Evolutionary conservation across 1,284 basidiomycete species (phyloP), one percentile per base, ranked within the genome.

Genomic region (Thecaphora thlaspeos): DNA sequence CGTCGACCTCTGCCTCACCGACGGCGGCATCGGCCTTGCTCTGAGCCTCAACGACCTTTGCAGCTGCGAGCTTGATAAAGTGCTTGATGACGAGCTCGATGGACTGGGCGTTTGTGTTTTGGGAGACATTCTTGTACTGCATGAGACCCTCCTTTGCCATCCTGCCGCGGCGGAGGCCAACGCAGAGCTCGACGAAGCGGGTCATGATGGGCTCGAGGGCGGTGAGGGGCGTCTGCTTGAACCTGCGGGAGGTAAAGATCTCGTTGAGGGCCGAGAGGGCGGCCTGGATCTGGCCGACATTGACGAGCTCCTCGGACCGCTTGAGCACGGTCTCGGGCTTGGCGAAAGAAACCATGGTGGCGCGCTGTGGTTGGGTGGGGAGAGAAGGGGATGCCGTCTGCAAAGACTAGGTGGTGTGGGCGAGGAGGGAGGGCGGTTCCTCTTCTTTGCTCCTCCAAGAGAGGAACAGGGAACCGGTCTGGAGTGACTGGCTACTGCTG

Each of bases 141-240:
- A 77, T 61, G 43, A 98, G 85, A 28, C 91, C 94, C 75, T 95
- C 91, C 79, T 95, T 94, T 19, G 91, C 94, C 28, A 89, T 88
- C 30, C 91, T 84, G 3, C 92, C 92, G 79, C 94, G 93, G 68
- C 92, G 87, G 82, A 96, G 87, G 55, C 91, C 88, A 57, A 98
- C 92, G 77, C 92, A 98, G 56, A 99, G 88, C 78, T 96, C 91
- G 81, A 97, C 76, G 78, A 84, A 84, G 45, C 90, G 87, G 64
- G 91, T 81, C 84, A 97, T 89, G 80, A 98, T 96, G 57, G 95
- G 95, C 80, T 98, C 94, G 50, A 98, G 86, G 10, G 89, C 87
- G 5, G 86, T 82, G 36, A 97, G 82, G 1, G 93, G 90, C 0
- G 92, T 95, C 55, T 89, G 87, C 71, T 92, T 86, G 83, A 98